Conservation (phyloP, 768 basidiomycete species). For the Hortiboletus flavorubellus region DNA sequence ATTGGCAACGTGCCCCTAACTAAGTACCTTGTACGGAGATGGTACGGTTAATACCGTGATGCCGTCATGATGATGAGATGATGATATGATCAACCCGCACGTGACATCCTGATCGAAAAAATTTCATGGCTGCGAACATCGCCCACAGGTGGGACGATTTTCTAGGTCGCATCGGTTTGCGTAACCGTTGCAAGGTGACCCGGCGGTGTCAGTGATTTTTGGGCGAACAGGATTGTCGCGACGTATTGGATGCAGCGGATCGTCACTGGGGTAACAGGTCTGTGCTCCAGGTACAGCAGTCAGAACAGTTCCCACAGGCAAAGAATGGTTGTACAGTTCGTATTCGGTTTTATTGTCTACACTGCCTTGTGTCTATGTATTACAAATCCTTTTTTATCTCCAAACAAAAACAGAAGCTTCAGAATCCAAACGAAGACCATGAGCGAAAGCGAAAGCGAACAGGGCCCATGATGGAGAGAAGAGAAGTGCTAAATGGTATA, state of each 20-base stretch:
- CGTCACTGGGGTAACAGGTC: conserved; percentile 5
- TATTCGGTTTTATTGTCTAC: conserved; percentile 13
- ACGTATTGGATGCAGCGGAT: neutral
- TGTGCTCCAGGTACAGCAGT: neutral
- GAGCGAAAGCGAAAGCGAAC: neutral
- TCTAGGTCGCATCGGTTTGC: neutral
- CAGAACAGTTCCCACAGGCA: neutral
- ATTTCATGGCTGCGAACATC: neutral
- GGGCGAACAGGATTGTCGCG: neutral
- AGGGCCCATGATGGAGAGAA: no score
- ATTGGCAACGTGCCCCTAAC: conserved; percentile 18
- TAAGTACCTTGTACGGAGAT: conserved; percentile 2
- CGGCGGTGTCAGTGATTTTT: neutral
- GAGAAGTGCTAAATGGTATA: conserved; percentile 15
- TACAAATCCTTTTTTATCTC: conserved; percentile 8
- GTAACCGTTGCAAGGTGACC: neutral
- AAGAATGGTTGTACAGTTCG: conserved; percentile 6
- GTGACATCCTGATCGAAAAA: conserved; percentile 7
- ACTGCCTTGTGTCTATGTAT: conserved; percentile 18
- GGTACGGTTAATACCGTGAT: conserved; percentile 1
- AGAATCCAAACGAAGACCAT: conserved; percentile 1
- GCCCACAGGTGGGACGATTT: neutral
- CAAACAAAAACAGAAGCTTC: neutral
- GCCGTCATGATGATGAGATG: conserved; percentile 11
- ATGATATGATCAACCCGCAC: neutral